Conservation (phyloP, 495 filamentous ascomycete genomes). For the Apiosordaria backusii region DNA sequence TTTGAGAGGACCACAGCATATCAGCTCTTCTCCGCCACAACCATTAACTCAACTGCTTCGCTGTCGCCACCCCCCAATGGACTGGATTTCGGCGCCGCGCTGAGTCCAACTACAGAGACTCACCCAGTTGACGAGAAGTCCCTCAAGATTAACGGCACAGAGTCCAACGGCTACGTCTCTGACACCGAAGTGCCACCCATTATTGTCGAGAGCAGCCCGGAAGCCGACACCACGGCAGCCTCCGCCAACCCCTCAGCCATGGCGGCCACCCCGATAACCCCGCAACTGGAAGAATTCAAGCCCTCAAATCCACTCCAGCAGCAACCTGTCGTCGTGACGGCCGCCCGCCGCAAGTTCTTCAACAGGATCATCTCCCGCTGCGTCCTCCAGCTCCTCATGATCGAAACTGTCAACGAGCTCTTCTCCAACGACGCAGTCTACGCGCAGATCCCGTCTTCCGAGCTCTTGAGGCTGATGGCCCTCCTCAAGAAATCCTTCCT, state of each 20-base stretch:
- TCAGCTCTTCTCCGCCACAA: constrained; percentile 85
- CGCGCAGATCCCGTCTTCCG: constrained; percentile 79
- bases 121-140: constrained; percentile 49
- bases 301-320: constrained; percentile 70
- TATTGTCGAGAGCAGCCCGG: background rate
- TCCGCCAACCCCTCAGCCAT: constrained; percentile 21
- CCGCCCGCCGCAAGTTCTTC: constrained; percentile 92
- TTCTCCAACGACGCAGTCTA: constrained; percentile 98
- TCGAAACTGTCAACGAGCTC: constrained; percentile 96
- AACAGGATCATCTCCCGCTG: constrained; percentile 99
- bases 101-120: constrained; percentile 39
- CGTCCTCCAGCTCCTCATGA: constrained; percentile 96
- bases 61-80: constrained; percentile 42
- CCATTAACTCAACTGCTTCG: constrained; percentile 51
- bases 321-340: constrained; percentile 86
- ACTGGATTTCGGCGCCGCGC: constrained; percentile 40
- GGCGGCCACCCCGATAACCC: constrained; percentile 25
- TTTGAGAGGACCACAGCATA: constrained; percentile 93
- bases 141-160: constrained; percentile 60
- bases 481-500: constrained; percentile 91
- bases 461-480: constrained; percentile 88
- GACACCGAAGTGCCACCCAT: constrained; percentile 10
- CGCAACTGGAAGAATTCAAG: constrained; percentile 82
- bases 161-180: constrained; percentile 33
- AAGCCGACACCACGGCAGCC: constrained; percentile 9